Conservation (phyloP, 495 filamentous ascomycete species). For the Xylaria palmicola region DNA sequence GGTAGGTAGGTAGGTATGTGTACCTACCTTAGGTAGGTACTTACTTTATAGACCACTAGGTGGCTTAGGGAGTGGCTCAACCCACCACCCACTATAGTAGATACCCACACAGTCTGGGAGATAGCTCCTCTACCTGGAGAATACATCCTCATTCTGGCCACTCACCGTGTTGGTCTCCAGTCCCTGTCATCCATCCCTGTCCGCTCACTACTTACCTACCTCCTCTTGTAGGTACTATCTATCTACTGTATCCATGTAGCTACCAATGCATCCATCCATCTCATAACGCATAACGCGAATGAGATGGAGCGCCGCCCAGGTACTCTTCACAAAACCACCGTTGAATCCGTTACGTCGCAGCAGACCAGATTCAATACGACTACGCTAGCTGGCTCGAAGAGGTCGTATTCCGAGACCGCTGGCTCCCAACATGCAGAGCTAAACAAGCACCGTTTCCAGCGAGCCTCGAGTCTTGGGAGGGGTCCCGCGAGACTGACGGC, state of each 20-base stretch:
- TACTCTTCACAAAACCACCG: conserved; percentile 27
- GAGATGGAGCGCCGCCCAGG: conserved; percentile 27
- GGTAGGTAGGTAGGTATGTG: no score
- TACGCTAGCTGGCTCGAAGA: conserved; percentile 24
- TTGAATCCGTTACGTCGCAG: conserved; percentile 25
- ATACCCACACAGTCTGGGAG: no score
- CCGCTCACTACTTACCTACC: not conserved
- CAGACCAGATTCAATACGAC: conserved; percentile 22
- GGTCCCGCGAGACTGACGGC: conserved; percentile 31
- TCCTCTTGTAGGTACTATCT: not conserved
- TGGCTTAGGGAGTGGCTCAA: no score
- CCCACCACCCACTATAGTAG: no score
- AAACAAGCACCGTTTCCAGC: conserved; percentile 21
- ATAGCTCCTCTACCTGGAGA: no score
- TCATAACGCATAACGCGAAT: not conserved
- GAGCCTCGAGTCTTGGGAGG: conserved; percentile 18
- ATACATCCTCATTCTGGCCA: no score
- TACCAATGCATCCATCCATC: not conserved
- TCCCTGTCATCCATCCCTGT: no score
- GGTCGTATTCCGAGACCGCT: conserved; percentile 12
- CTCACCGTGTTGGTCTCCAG: no score
- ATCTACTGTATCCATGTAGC: no score
- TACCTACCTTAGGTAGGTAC: no score
- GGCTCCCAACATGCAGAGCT: not conserved
- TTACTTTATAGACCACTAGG: no score